Conservation (phyloP, 768 basidiomycete genomes). For the Boletus patriciae region DNA sequence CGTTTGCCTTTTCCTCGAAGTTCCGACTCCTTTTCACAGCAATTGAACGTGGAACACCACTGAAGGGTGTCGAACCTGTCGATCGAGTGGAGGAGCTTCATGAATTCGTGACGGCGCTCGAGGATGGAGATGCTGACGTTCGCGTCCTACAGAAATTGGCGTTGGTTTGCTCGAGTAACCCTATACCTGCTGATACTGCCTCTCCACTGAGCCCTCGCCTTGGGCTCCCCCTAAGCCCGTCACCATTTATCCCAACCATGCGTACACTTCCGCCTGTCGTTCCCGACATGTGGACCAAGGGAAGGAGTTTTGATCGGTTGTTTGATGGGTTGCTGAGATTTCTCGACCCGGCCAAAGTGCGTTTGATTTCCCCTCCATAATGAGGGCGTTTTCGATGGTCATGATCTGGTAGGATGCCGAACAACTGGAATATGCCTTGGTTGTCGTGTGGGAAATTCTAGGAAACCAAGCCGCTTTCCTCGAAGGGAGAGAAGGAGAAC, state of each 20-base stretch:
- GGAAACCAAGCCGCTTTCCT: constrained; percentile 70
- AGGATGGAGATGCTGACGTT: constrained; percentile 51
- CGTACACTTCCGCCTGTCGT: constrained; percentile 42
- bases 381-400: background rate
- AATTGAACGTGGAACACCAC: constrained; percentile 48
- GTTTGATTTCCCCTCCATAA: constrained; percentile 17
- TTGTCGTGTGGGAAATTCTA: constrained; percentile 81
- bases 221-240: constrained; percentile 54
- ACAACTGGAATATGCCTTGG: constrained; percentile 73
- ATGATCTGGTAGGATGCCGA: constrained; percentile 51
- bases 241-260: constrained; percentile 48
- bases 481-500: constrained; percentile 76
- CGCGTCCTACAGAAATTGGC: constrained; percentile 64
- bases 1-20: background rate
- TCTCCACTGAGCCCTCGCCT: constrained; percentile 57
- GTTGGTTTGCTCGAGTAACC: constrained; percentile 59
- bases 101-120: constrained; percentile 53
- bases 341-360: constrained; percentile 63
- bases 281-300: constrained; percentile 69
- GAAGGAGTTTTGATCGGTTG: constrained; percentile 67
- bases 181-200: constrained; percentile 41
- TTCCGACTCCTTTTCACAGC: constrained; percentile 21
- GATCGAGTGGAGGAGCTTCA: constrained; percentile 53
- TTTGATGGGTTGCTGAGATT: constrained; percentile 65
- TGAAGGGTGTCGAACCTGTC: constrained; percentile 38